Base-by-base conservation (phyloP, 495 filamentous ascomycete species). In the Podospora anserina region DNA sequence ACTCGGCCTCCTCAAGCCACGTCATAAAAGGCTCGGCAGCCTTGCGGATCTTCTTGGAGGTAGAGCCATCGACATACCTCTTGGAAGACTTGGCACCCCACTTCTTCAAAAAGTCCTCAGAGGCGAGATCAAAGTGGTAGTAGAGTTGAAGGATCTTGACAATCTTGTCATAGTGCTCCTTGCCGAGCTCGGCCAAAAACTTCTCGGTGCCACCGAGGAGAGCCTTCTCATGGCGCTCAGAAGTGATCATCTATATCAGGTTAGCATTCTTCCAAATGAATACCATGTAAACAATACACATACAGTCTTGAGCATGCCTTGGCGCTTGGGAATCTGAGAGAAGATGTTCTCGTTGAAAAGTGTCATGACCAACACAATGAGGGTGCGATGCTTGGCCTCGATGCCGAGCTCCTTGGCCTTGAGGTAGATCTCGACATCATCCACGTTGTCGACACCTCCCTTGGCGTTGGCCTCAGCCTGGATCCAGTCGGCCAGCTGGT, bases 381-480 rank as follows among this genome's bases (percentile, higher is more conserved):
- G 82, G 62, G 96, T 97, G 82, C 89, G 92, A 84, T 97, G 92
- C 88, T 98, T 99, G 81, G 79, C 80, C 79, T 97, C 94, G 70
- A 99, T 96, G 75, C 95, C 94, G 63, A 97, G 86, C 72, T 97
- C 94, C 82, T 94, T 92, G 59, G 95, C 95, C 84, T 98, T 97
- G 82, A 92, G 82, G 77, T 97, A 97, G 79, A 99, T 91, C 30
- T 94, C 91, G 64, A 97, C 85, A 77, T 95, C 91, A 74, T 89
- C 87, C 67, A 99, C 85, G 28, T 93, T 86, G 80, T 81, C 79
- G 66, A 96, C 86, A 69, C 88, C 87, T 67, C 90, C 90, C 72
- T 86, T 89, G 72, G 89, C 85, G 59, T 85, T 83, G 57, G 91
- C 91, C 67, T 92, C 85, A 61, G 85, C 87, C 75, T 90, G 82